A percentile compares a stretch with the other conserved stretches of the same genome.
Conservation (phyloP, 352 stramenopile species). For the Phytophthora pinifolia region DNA sequence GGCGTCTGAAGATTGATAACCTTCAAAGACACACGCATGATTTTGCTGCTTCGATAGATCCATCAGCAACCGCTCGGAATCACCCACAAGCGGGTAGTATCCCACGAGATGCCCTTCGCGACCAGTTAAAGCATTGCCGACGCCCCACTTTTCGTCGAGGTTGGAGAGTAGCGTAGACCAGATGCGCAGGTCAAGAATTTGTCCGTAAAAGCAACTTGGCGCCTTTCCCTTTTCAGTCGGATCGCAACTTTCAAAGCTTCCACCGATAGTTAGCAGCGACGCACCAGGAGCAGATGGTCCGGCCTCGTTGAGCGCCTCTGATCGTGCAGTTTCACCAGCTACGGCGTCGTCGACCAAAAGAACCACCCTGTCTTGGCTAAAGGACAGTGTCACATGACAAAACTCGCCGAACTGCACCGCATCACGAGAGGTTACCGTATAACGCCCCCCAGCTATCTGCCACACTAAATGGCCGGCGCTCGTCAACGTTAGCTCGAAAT, state of each 20-base stretch:
- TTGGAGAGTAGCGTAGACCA: constrained; percentile 49
- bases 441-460: constrained; percentile 43
- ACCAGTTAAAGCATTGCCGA: constrained; percentile 36
- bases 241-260: constrained; percentile 40
- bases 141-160: constrained; percentile 31
- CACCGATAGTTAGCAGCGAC: constrained; percentile 51
- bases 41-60: constrained; percentile 74
- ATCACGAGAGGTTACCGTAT: constrained; percentile 37
- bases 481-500: constrained; percentile 57
- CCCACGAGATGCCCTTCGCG: constrained; percentile 51
- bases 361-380: constrained; percentile 36
- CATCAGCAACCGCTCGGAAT: constrained; percentile 61
- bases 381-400: constrained; percentile 60
- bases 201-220: constrained; percentile 54
- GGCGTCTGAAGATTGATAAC: constrained; percentile 31
- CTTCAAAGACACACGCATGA: constrained; percentile 64
- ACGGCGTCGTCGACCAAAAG: constrained; percentile 53
- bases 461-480: constrained; percentile 48
- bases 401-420: constrained; percentile 51
- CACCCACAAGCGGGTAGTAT: constrained; percentile 76
- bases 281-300: constrained; percentile 26
- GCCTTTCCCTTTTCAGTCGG: constrained; percentile 21
- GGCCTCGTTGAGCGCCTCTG: constrained; percentile 22
- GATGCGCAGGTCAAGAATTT: constrained; percentile 70
- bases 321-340: constrained; percentile 34